Evolutionary conservation across 306 rosid genomes (phyloP), one percentile per base, ranked within the genome.

Genomic region (Senna tora): DNA sequence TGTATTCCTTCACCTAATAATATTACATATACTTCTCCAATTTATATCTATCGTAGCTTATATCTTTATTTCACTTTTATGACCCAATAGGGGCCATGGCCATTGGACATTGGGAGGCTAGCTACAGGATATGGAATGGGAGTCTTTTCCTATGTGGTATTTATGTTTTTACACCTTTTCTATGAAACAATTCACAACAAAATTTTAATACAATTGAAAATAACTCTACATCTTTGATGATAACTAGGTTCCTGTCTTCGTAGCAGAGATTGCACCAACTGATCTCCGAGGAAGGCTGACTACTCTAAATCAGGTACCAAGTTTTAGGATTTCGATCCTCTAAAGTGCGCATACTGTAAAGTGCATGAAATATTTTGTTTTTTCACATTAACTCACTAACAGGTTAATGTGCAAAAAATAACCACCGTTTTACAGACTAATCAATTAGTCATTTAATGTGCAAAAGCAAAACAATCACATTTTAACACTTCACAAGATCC

Each of bases 61-160:
- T n/a, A n/a, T n/a, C n/a, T n/a, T n/a, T 74, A 66, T 30, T 20
- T 55, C 54, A 55, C 45, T 75, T 77, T 74, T 45, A 28, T 67
- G 39, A 60, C 9, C 57, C 30, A 17, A 36, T 51, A 93, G 98
- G 89, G 85, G 4, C 77, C 87, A 46, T 70, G 75, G 69, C 62
- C 84, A 81, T 83, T 94, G 89, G 89, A 89, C 85, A 79, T 87
- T 79, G 98, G 92, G 68, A 90, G 97, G 84, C 78, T 91, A 66
- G 89, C 91, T 67, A 94, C 95, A 14, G 98, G 98, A 79, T 94
- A 87, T 72, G 98, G 96, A 83, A 94, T 94, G 97, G 98, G 98
- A 77, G 84, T 91, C 41, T 94, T 86, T 76, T 94, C 97, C 45
- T 94, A 79, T 36, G 96, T 91, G 88, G 98, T 93, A 58, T 34